Evolutionary conservation across 2,329 filamentous ascomycete genomes (phyloP).

Genomic region (Periconia sp.): DNA sequence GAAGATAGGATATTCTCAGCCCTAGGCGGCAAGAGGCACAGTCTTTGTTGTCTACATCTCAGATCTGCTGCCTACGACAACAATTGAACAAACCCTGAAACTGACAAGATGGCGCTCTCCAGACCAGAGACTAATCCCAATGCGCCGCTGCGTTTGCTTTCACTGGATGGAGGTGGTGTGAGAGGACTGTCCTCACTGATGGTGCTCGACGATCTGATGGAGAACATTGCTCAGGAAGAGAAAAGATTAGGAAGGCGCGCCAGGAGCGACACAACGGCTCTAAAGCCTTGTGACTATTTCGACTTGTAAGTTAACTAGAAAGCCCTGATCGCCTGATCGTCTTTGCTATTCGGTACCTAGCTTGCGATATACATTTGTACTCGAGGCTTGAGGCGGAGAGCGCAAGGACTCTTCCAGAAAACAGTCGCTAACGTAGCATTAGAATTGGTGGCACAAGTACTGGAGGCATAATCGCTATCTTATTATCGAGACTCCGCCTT

Average conservation of each 20-base stretch:
- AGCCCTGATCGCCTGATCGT: too few species aligned
- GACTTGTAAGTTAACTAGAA: constrained; percentile 37
- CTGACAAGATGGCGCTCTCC: constrained; percentile 32
- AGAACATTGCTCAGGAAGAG: constrained; percentile 46
- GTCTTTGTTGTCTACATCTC: too few species aligned
- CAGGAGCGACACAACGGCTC: constrained; percentile 29
- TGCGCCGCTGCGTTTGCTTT: constrained; percentile 41
- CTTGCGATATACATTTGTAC: too few species aligned
- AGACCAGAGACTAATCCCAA: constrained; percentile 35
- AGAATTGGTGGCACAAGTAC: constrained; percentile 48
- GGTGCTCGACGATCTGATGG: constrained; percentile 48
- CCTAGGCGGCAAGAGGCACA: too few species aligned
- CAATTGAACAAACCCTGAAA: too few species aligned
- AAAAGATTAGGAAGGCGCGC: constrained; percentile 40
- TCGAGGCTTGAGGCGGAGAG: too few species aligned
- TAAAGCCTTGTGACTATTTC: constrained; percentile 49
- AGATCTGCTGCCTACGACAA: too few species aligned
- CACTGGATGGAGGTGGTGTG: constrained; percentile 48
- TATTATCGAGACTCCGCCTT: constrained; percentile 46
- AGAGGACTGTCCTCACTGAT: constrained; percentile 46
- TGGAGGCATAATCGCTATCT: constrained; percentile 48
- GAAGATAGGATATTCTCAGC: too few species aligned
- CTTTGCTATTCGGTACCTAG: too few species aligned
- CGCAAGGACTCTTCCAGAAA: too few species aligned
- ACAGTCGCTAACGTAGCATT: constrained; percentile 2